A percentile compares a stretch with the other conserved stretches of the same genome.
phyloP scores from a whole-genome alignment of 2,329 filamentous ascomycete genomes.

The Colletotrichum sp. region DNA sequence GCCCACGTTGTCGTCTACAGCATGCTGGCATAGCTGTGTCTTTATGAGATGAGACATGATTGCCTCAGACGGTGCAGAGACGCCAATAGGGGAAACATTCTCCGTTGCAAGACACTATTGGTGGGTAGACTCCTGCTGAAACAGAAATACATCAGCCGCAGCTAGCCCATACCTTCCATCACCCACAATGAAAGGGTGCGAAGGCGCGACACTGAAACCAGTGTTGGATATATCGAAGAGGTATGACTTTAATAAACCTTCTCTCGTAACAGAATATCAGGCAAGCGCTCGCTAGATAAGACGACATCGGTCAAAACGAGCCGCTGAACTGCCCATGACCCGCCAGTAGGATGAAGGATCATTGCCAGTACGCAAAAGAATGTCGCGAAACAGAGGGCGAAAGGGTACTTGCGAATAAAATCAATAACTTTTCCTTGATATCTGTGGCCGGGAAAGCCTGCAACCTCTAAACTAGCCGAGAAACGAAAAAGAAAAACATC shows the following conservation, averaged over 20 bases:
- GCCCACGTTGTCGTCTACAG: background rate
- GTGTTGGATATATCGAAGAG: background rate
- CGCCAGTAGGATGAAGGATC: background rate
- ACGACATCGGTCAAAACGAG: background rate
- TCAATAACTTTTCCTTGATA: background rate
- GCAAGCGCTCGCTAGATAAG: background rate
- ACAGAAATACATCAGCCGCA: background rate
- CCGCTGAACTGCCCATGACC: background rate
- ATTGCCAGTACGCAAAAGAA: background rate
- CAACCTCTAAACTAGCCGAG: background rate
- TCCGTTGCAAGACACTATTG: accelerated
- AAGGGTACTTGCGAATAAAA: background rate
- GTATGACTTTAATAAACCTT: background rate
- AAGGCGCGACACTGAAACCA: background rate
- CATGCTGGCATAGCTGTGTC: background rate
- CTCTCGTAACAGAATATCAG: background rate
- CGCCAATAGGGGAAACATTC: background rate
- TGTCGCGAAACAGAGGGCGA: background rate
- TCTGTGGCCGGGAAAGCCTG: background rate
- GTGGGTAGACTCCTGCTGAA: background rate
- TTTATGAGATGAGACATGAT: background rate
- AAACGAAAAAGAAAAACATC: background rate
- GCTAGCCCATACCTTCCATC: background rate
- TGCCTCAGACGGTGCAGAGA: background rate
- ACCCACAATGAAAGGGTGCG: background rate